Base-by-base conservation (phyloP, 441 rosid species). In the Adansonia madagascariensis region DNA sequence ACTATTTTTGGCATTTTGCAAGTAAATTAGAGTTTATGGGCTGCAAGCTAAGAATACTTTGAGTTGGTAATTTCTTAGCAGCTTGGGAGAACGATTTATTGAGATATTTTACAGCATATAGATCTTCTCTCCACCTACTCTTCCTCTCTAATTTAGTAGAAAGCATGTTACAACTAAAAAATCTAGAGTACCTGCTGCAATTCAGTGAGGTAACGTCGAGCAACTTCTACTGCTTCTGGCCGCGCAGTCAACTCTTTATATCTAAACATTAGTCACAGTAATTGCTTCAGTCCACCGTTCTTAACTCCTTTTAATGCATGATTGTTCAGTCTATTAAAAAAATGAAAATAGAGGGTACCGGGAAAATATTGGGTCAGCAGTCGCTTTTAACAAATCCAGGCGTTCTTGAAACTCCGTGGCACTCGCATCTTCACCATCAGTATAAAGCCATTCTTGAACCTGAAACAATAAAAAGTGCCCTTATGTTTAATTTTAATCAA, bases 381-480 rank as follows among this genome's bases (percentile, higher is more conserved):
- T 77, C 49, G 92, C 86, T 86, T 92, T 92, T 77, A 97, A 82
- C 22, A 83, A 86, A 86, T 90, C 92, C 69, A 97, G 87, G 64
- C 80, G 88, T 43, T 89, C 87, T 82, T 90, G 86, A 75, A 92
- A 97, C 90, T 91, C 90, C 18, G 82, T 73, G 44, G 97, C 98
- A 55, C 86, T 83, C 70, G 97, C 97, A 88, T 97, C 99, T 75
- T 92, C 99, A 9, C 98, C 99, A 41, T 97, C 99, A 78, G 89
- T 93, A 77, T 97, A 97, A 39, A 97, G 88, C 99, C 99, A 97
- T 17, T 97, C 98, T 88, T 97, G 98, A 78, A 86, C 98, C 99
- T 93, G 85, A 82, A 81, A 77, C 79, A 43, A 43, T 43, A 41
- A 62, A 66, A 43, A 53, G 59, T 57, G 44, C 9, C 44, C 17